phyloP scores from a whole-genome alignment of 2,329 filamentous ascomycete genomes.

The Calonectria henricotiae region DNA sequence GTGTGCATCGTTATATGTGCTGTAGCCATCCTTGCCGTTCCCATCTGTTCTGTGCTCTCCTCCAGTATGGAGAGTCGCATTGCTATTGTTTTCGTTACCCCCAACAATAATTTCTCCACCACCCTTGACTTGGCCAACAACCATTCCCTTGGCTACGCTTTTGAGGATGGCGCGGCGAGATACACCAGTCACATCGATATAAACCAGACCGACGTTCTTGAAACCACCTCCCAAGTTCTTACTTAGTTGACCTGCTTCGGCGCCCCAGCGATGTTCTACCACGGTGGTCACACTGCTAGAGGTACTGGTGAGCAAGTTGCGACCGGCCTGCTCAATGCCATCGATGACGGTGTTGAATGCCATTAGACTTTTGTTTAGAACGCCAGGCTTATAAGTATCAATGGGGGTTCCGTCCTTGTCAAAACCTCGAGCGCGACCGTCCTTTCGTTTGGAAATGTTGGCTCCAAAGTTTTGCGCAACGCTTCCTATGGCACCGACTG shows the following conservation, averaged over 20 bases:
- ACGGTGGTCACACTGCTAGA: slow-evolving; percentile 87
- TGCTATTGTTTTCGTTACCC: slow-evolving; percentile 67
- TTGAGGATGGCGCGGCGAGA: slow-evolving; percentile 92
- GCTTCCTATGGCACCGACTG: slow-evolving; percentile 86
- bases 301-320: slow-evolving; percentile 81
- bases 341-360: slow-evolving; percentile 96
- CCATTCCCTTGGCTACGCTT: slow-evolving; percentile 97
- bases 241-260: slow-evolving; percentile 86
- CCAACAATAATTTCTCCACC: slow-evolving; percentile 83
- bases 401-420: slow-evolving; percentile 80
- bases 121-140: slow-evolving; percentile 84
- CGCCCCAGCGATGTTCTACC: slow-evolving; percentile 90
- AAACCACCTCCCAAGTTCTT: slow-evolving; percentile 85
- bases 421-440: slow-evolving; percentile 71
- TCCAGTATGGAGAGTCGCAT: slow-evolving; percentile 60
- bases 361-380: slow-evolving; percentile 97
- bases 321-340: slow-evolving; percentile 90
- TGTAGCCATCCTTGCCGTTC: slow-evolving; percentile 40
- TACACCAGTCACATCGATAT: slow-evolving; percentile 96
- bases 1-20: slow-evolving; percentile 51
- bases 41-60: slow-evolving; percentile 50
- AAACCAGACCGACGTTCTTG: slow-evolving; percentile 97
- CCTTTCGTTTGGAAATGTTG: slow-evolving; percentile 71
- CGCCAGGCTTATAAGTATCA: slow-evolving; percentile 85
- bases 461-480: slow-evolving; percentile 94